Evolutionary conservation across 495 filamentous ascomycete genomes (phyloP).

Genomic region (Penicillium malachiteum): DNA sequence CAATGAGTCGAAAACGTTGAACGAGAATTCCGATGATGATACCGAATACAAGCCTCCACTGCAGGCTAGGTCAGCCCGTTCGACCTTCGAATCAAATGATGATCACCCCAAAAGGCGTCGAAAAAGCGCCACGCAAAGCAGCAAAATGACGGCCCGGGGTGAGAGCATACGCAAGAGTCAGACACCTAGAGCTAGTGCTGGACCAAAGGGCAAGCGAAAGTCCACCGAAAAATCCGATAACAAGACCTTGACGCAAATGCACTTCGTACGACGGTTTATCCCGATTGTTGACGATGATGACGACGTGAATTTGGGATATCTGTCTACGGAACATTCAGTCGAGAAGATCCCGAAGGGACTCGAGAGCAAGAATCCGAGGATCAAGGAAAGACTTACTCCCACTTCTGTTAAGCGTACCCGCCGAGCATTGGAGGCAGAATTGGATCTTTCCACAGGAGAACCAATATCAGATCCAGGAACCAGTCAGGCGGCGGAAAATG

Average conservation of each 20-base stretch:
- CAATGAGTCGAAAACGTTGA: constrained; percentile 25
- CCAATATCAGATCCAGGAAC: constrained; percentile 15
- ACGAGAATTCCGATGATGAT: constrained; percentile 29
- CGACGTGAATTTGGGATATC: constrained; percentile 39
- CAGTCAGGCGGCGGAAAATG: constrained; percentile 6
- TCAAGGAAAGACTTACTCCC: neutral
- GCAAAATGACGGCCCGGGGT: constrained; percentile 2
- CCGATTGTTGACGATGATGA: constrained; percentile 38
- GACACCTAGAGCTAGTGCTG: constrained; percentile 20
- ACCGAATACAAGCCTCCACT: constrained; percentile 22
- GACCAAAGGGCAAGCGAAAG: constrained; percentile 24
- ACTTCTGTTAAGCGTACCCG: constrained; percentile 13
- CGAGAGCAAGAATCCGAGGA: neutral
- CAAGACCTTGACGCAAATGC: constrained; percentile 48
- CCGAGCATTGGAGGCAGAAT: constrained; percentile 16
- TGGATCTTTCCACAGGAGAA: constrained; percentile 29
- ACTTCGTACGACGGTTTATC: constrained; percentile 43
- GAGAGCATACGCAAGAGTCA: constrained; percentile 11
- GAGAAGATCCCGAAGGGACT: neutral
- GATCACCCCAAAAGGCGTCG: constrained; percentile 20
- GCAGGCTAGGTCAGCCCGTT: constrained; percentile 11
- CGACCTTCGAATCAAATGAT: constrained; percentile 21
- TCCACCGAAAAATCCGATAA: constrained; percentile 27
- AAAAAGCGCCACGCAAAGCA: constrained; percentile 4
- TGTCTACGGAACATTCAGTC: constrained; percentile 14